Percentiles rank a stretch among this genome's conserved stretches.
Evolutionary conservation across 2,329 filamentous ascomycete genomes (phyloP).

Genomic region (Penicillium sp.): DNA sequence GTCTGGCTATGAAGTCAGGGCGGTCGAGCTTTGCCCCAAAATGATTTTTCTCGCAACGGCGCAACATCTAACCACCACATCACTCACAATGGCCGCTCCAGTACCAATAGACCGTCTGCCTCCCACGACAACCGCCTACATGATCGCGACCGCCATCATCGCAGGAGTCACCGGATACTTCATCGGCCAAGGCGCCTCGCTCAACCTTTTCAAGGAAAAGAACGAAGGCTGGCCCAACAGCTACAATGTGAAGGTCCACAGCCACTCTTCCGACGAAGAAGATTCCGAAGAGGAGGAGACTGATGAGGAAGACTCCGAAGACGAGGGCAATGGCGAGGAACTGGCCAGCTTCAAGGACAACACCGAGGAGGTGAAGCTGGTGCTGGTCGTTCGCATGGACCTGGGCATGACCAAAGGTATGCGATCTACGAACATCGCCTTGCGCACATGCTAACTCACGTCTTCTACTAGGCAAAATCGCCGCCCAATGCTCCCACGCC

Average conservation of each 20-base stretch:
- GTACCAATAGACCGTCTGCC: slow-evolving; percentile 42
- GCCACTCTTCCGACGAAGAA: slow-evolving; percentile 44
- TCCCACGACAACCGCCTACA: slow-evolving; percentile 59
- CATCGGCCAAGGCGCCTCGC: slow-evolving; percentile 62
- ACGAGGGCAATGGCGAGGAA: slow-evolving; percentile 59
- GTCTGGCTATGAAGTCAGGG: slow-evolving; percentile 1
- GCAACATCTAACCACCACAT: slow-evolving; percentile 1
- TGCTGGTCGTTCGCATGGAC: slow-evolving; percentile 89
- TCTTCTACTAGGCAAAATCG: slow-evolving; percentile 77
- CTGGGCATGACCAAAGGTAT: slow-evolving; percentile 95
- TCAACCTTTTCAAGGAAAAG: slow-evolving; percentile 66
- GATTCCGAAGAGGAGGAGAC: slow-evolving; percentile 64
- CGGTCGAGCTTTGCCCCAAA: slow-evolving; percentile 9
- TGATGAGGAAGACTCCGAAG: slow-evolving; percentile 57
- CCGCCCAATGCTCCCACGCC: slow-evolving; percentile 92
- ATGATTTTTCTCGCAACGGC: slow-evolving; percentile 1
- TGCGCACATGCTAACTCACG: slow-evolving; percentile 1
- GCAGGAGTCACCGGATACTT: slow-evolving; percentile 77
- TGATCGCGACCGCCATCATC: slow-evolving; percentile 73
- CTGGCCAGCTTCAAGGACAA: slow-evolving; percentile 53
- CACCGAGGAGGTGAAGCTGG: slow-evolving; percentile 86
- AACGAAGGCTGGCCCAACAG: slow-evolving; percentile 55
- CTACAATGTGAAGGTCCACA: slow-evolving; percentile 52
- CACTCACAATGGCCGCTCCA: slow-evolving; percentile 33
- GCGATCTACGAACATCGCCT: slow-evolving; percentile 23